A percentile compares a stretch with the other conserved stretches of the same genome.
Evolutionary conservation across 768 basidiomycete species (phyloP).

Genomic region (Lyophyllum atratum): DNA sequence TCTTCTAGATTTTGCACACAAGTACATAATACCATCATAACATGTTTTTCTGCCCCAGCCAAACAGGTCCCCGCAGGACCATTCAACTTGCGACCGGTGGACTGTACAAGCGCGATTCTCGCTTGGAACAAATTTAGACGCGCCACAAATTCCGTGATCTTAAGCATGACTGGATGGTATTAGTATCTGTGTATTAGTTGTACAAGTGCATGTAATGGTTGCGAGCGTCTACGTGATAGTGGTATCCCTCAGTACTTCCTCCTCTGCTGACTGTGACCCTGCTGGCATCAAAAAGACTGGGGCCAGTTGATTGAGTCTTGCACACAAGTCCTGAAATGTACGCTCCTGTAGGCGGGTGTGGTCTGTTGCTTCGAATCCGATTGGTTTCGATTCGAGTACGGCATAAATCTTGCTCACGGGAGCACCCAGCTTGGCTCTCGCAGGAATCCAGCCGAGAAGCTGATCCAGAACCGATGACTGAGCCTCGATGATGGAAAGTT

Average conservation of each 20-base stretch:
- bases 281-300: slow-evolving; percentile 30
- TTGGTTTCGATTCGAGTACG: slow-evolving; percentile 20
- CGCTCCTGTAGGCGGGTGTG: neutral
- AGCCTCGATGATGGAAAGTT: slow-evolving; percentile 47
- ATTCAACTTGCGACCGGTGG: too few species aligned
- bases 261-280: slow-evolving; percentile 49
- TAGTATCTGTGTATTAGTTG: too few species aligned
- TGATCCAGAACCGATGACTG: slow-evolving; percentile 34
- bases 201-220: too few species aligned
- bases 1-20: neutral
- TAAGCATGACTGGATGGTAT: too few species aligned
- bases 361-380: slow-evolving; percentile 15
- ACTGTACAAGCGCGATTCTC: neutral
- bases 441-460: slow-evolving; percentile 36
- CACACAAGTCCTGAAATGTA: slow-evolving; percentile 22
- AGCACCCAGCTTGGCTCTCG: slow-evolving; percentile 38
- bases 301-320: slow-evolving; percentile 26
- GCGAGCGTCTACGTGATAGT: too few species aligned
- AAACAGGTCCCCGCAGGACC: too few species aligned
- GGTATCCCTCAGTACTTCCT: slow-evolving; percentile 28
- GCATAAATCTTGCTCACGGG: slow-evolving; percentile 56
- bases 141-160: too few species aligned
- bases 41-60: too few species aligned
- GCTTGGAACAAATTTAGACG: too few species aligned
- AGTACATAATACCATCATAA: slow-evolving; percentile 5